Evolutionary conservation across 345 rosid genomes (phyloP).

Genomic region (Eucalyptus camaldulensis): DNA sequence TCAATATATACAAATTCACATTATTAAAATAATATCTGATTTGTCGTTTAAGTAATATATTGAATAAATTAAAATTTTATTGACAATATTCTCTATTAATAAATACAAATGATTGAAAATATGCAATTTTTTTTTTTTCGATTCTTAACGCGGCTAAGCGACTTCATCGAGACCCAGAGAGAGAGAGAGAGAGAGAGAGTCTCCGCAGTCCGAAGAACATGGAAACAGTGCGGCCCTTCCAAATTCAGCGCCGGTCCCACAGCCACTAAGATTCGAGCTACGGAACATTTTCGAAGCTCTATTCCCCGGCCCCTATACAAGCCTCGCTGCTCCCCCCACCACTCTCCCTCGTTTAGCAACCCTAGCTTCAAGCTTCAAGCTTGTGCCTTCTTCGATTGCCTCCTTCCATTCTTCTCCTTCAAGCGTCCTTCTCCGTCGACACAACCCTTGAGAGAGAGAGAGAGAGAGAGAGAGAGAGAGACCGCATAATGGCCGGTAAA

Average conservation of each 20-base stretch:
- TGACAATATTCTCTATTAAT: background rate
- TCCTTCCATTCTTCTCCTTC: background rate
- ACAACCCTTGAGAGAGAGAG: too few species aligned
- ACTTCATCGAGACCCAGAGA: background rate
- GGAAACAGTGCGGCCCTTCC: background rate
- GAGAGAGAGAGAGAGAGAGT: background rate
- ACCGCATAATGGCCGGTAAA: conserved; percentile 14
- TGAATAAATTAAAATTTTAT: too few species aligned
- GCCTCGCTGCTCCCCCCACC: background rate
- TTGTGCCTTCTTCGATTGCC: background rate
- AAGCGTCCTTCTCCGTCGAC: background rate
- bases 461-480: background rate
- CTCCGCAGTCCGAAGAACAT: background rate
- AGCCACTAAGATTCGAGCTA: background rate
- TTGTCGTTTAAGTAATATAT: rapidly evolving
- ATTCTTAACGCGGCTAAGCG: background rate
- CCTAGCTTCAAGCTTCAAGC: background rate
- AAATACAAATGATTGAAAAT: background rate
- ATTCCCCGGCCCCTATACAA: background rate
- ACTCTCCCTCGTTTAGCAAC: too few species aligned
- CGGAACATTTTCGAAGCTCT: background rate
- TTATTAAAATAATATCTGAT: too few species aligned
- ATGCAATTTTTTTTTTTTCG: background rate
- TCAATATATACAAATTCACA: too few species aligned
- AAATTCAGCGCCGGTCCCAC: background rate